Percentiles rank a stretch among this genome's conserved stretches.
Evolutionary conservation across 495 filamentous ascomycete species (phyloP).

Genomic region (Lasiosphaeria ovina): DNA sequence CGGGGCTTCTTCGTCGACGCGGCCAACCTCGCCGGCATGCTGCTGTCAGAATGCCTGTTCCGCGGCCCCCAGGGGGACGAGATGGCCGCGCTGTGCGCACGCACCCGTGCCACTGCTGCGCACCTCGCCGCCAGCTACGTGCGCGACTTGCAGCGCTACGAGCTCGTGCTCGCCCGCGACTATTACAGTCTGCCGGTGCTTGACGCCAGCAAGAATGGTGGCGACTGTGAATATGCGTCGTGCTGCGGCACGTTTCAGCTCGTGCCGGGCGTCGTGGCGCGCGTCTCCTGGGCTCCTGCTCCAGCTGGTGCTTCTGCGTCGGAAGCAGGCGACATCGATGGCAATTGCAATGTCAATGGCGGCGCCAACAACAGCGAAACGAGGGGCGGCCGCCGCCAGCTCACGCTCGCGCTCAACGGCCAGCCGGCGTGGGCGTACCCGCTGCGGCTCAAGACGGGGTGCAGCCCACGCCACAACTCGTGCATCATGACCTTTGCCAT

Average conservation of each 20-base stretch:
- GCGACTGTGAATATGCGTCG: neutral
- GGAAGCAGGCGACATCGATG: no score
- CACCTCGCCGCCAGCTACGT: constrained; percentile 8
- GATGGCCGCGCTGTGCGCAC: neutral
- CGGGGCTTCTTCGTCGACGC: constrained; percentile 20
- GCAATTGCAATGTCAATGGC: neutral
- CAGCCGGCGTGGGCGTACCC: constrained; percentile 3
- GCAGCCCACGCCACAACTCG: neutral
- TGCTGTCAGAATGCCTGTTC: constrained; percentile 13
- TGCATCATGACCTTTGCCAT: constrained; percentile 18
- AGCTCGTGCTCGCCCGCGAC: neutral
- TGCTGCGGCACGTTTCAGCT: neutral
- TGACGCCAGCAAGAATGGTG: neutral
- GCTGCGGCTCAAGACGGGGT: constrained; percentile 8
- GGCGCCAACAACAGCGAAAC: no score
- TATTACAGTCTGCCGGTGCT: neutral
- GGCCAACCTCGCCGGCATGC: constrained; percentile 20
- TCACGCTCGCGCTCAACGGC: constrained; percentile 4
- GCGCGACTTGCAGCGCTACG: neutral
- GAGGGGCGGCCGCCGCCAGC: neutral
- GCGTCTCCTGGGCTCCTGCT: no score
- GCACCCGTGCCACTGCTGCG: neutral
- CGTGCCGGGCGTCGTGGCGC: neutral
- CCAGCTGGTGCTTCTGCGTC: no score
- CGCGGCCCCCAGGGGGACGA: neutral